These are phyloP conservation scores for Chenopodium formosanum DNA, from an alignment of 148 eudicot genomes.

Conservation along the genomic window DNA sequence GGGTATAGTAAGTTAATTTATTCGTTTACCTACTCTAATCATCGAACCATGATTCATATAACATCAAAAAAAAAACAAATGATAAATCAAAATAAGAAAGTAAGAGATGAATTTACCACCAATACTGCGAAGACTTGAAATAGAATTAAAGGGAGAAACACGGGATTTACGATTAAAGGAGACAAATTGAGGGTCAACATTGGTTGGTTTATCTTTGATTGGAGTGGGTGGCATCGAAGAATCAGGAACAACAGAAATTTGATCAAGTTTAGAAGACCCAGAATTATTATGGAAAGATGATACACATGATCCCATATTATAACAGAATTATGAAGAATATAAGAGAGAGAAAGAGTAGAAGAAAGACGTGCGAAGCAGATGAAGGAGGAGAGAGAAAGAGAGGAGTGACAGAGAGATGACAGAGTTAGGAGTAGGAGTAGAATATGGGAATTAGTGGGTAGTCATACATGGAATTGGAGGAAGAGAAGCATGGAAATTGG, in stretches of 20 bases:
- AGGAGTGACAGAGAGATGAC: neutral
- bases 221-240: conserved; percentile 29
- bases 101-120: neutral
- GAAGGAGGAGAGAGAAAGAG: conserved; percentile 2
- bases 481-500: neutral
- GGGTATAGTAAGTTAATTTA: too few relatives aligned
- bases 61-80: too few relatives aligned
- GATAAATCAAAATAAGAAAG: too few relatives aligned
- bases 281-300: conserved; percentile 23
- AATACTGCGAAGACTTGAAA: conserved; percentile 21
- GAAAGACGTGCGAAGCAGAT: conserved; percentile 3
- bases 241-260: neutral
- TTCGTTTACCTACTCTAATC: too few relatives aligned
- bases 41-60: neutral
- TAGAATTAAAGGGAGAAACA: conserved; percentile 20
- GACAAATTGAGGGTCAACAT: conserved; percentile 11
- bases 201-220: conserved; percentile 11
- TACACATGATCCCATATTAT: conserved; percentile 27
- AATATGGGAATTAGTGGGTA: neutral
- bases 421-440: neutral
- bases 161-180: conserved; percentile 1
- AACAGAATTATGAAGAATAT: neutral
- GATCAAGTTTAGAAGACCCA: conserved; percentile 18
- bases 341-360: neutral
- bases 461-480: neutral